A percentile compares a stretch with the other conserved stretches of the same genome.
Conservation (phyloP, 2,329 filamentous ascomycete species). For the Aureobasidium sp. region DNA sequence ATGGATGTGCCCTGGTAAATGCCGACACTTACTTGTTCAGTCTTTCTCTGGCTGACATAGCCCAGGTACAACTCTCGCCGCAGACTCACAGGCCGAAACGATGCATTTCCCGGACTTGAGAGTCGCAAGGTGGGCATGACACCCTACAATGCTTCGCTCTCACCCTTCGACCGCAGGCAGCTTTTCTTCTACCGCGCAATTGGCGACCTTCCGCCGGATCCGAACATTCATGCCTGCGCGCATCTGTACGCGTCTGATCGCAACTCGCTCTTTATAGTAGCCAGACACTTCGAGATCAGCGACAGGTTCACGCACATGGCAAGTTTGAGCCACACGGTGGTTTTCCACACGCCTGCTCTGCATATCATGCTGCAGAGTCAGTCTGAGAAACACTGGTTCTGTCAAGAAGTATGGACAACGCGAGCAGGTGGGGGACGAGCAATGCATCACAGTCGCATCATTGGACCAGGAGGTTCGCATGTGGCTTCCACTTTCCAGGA, state of each 20-base stretch:
- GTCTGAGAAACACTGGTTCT: slow-evolving; percentile 38
- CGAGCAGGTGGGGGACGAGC: slow-evolving; percentile 40
- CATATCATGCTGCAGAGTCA: slow-evolving; percentile 36
- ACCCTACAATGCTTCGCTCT: slow-evolving; percentile 36
- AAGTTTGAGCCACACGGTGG: slow-evolving; percentile 42
- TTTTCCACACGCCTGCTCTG: slow-evolving; percentile 39
- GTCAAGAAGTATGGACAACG: slow-evolving; percentile 44
- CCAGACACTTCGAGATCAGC: slow-evolving; percentile 42
- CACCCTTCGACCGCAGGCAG: slow-evolving; percentile 34
- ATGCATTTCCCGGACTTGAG: slow-evolving; percentile 40
- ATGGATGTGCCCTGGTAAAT: slow-evolving; percentile 32
- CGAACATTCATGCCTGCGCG: slow-evolving; percentile 51
- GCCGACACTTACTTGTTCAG: too few relatives aligned
- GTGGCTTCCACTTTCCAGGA: slow-evolving; percentile 46
- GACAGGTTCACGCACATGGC: slow-evolving; percentile 38
- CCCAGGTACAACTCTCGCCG: slow-evolving; percentile 24
- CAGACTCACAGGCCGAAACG: slow-evolving; percentile 31
- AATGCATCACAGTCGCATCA: slow-evolving; percentile 42
- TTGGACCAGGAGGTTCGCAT: slow-evolving; percentile 36
- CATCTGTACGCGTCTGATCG: slow-evolving; percentile 53
- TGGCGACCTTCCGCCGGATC: slow-evolving; percentile 31
- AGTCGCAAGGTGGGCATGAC: slow-evolving; percentile 49
- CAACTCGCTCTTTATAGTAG: slow-evolving; percentile 48
- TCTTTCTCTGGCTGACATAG: neutral
- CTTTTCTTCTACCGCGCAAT: slow-evolving; percentile 42